phyloP scores from a whole-genome alignment of 1,284 basidiomycete genomes.

The Singerocomus inundabilis region DNA sequence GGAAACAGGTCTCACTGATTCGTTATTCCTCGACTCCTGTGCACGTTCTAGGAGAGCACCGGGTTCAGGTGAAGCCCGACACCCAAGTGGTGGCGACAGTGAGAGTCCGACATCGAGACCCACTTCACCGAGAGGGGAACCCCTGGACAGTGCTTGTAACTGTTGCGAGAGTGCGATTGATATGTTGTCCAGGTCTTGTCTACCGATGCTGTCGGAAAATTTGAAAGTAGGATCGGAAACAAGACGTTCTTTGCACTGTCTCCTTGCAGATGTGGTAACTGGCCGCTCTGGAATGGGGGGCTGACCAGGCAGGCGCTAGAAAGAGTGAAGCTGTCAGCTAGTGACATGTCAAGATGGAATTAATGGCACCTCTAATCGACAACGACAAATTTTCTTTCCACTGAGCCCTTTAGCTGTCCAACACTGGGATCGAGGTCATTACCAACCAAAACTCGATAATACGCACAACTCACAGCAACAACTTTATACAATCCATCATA shows the following conservation, averaged over 20 bases:
- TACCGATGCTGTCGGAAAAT: not conserved
- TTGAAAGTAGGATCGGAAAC: not conserved
- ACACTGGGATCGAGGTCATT: constrained; percentile 10
- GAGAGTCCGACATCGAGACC: not conserved
- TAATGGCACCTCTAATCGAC: constrained; percentile 24
- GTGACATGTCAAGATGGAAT: not conserved
- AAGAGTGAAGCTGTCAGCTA: not conserved
- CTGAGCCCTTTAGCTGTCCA: constrained; percentile 22
- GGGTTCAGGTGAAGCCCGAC: not conserved
- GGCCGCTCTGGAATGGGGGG: constrained; percentile 19
- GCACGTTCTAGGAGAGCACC: constrained; percentile 6
- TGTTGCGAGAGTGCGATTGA: not conserved
- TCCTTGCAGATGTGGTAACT: not conserved
- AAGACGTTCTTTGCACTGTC: not conserved
- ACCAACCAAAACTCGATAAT: not conserved
- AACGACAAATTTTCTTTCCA: constrained; percentile 24
- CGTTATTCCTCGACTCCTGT: constrained; percentile 6
- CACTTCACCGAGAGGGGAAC: not conserved
- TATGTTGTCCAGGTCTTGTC: too few relatives aligned
- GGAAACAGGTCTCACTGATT: not conserved
- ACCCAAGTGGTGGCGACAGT: not conserved
- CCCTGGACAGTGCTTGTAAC: not conserved
- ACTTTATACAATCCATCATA: constrained; percentile 33
- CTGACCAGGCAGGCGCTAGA: constrained; percentile 28
- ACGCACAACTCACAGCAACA: constrained; percentile 9